A percentile compares a stretch with the other conserved stretches of the same genome.
Conservation (phyloP, 2,329 filamentous ascomycete genomes). For the Spiromastix sp. region DNA sequence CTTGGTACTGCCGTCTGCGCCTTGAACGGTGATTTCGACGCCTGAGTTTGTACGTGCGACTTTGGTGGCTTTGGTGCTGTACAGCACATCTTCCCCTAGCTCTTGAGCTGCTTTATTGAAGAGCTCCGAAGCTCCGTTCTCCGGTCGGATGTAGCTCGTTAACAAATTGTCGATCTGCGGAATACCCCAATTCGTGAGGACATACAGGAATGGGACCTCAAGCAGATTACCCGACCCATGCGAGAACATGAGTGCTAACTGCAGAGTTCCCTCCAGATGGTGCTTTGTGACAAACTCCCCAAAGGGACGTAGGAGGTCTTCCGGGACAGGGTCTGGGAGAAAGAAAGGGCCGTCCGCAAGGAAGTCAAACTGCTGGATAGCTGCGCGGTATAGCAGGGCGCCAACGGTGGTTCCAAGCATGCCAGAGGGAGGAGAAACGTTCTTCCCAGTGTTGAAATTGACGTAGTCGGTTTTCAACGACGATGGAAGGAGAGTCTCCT, state of each 20-base stretch:
- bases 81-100: not conserved
- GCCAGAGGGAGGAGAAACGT: not conserved
- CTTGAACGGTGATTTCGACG: constrained; percentile 20
- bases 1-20: constrained; percentile 19
- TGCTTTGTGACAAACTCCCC: constrained; percentile 18
- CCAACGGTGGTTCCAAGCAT: constrained; percentile 9
- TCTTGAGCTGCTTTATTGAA: not conserved
- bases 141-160: constrained; percentile 10
- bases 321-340: constrained; percentile 19
- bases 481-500: not conserved
- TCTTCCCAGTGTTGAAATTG: constrained; percentile 16
- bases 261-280: constrained; percentile 7
- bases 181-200: not conserved
- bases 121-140: constrained; percentile 8
- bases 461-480: constrained; percentile 1
- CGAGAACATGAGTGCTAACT: not conserved
- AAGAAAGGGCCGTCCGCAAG: constrained; percentile 11
- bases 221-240: not conserved
- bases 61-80: not conserved
- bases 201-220: not conserved
- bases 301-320: constrained; percentile 20
- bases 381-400: constrained; percentile 2
- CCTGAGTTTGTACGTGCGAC: constrained; percentile 3
- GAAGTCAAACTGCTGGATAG: constrained; percentile 9
- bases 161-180: constrained; percentile 8